Conservation (phyloP, 148 eudicot genomes). For the Beta vulgaris region DNA sequence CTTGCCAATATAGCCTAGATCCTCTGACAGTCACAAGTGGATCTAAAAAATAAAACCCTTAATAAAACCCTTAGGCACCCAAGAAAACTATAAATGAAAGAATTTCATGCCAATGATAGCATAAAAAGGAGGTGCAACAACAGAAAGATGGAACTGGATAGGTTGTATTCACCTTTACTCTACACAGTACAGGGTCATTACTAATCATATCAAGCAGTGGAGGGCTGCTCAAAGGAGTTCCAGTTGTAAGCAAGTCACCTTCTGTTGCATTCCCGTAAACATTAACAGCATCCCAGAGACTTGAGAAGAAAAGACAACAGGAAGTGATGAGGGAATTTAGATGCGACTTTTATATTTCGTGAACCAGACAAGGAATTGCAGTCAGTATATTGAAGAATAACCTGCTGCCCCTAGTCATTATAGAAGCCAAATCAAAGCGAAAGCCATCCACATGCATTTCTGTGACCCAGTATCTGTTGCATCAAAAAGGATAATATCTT, state of each 20-base stretch:
- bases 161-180: slow-evolving; percentile 57
- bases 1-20: background rate
- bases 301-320: slow-evolving; percentile 29
- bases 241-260: slow-evolving; percentile 69
- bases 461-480: slow-evolving; percentile 90
- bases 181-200: slow-evolving; percentile 84
- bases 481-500: slow-evolving; percentile 7
- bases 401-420: slow-evolving; percentile 96
- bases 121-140: background rate
- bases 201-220: slow-evolving; percentile 95
- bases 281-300: slow-evolving; percentile 87
- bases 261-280: slow-evolving; percentile 62
- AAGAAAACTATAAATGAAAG: background rate
- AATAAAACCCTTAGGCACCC: background rate
- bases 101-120: background rate
- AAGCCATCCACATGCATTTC: slow-evolving; percentile 99
- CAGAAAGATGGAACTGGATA: background rate
- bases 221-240: slow-evolving; percentile 78
- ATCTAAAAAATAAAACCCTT: background rate
- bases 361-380: slow-evolving; percentile 2
- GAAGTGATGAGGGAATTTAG: slow-evolving; percentile 1
- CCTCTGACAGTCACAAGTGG: background rate
- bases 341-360: background rate
- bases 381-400: slow-evolving; percentile 21
- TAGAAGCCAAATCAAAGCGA: slow-evolving; percentile 99